phyloP scores from a whole-genome alignment of 2,329 filamentous ascomycete genomes.

The Diaporthe vaccinii region DNA sequence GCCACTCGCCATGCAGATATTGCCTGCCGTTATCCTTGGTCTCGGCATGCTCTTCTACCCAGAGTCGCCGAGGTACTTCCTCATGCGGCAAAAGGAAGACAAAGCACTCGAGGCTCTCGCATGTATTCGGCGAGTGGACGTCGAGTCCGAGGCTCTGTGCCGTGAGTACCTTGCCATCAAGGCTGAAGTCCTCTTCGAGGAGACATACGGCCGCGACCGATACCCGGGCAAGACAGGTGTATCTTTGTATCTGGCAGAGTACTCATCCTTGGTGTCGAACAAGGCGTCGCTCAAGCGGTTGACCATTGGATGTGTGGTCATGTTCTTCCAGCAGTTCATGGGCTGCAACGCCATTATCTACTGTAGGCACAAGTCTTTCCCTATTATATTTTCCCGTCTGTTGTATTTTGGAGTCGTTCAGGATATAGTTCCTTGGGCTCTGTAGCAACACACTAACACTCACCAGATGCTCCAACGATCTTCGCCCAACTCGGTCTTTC shows the following conservation, averaged over 20 bases:
- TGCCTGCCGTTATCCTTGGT: slow-evolving; percentile 68
- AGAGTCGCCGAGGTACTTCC: slow-evolving; percentile 51
- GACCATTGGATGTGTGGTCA: slow-evolving; percentile 66
- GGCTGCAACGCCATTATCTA: slow-evolving; percentile 61
- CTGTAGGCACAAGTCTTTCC: slow-evolving; percentile 43
- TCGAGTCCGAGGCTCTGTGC: slow-evolving; percentile 48
- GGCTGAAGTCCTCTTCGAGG: slow-evolving; percentile 54
- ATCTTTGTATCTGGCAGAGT: slow-evolving; percentile 49
- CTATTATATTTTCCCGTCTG: too few relatives aligned
- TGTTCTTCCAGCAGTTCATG: slow-evolving; percentile 66
- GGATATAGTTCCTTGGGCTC: too few relatives aligned
- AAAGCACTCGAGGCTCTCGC: slow-evolving; percentile 50
- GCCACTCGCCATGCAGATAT: slow-evolving; percentile 65
- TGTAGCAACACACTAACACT: neutral
- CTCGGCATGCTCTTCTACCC: slow-evolving; percentile 67
- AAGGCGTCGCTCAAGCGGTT: slow-evolving; percentile 57
- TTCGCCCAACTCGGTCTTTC: slow-evolving; percentile 50
- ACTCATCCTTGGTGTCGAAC: slow-evolving; percentile 49
- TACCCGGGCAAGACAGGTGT: slow-evolving; percentile 50
- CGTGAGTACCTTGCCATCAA: slow-evolving; percentile 54
- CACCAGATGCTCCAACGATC: slow-evolving; percentile 55
- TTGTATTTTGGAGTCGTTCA: neutral
- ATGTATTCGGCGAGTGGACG: slow-evolving; percentile 50
- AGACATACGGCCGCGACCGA: slow-evolving; percentile 46
- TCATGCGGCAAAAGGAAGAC: slow-evolving; percentile 50